Base-by-base conservation (phyloP, 768 basidiomycete species). In the Mycena rebaudengoi region DNA sequence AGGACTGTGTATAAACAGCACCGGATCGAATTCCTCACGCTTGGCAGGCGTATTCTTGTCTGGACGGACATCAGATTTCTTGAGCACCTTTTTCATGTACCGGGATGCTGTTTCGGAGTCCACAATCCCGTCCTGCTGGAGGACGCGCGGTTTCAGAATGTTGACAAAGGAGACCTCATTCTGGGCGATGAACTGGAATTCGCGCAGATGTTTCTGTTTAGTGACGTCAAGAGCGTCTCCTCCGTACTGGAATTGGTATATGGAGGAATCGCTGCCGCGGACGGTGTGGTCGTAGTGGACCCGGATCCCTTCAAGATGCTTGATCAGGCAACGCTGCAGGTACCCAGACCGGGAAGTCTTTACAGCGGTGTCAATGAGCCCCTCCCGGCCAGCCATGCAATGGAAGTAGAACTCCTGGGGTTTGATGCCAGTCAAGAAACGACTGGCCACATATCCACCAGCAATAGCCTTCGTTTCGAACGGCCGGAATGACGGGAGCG, bases 321-420 rank as follows among this genome's bases (percentile, higher is more conserved):
- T 99, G 83, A 99, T 96, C 68, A 99, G 83, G 80, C 98, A 99
- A 46, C 98, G 88, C 75, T 99, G 98, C 20, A 99, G 86, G 76
- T 99, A 99, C 20, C 98, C 98, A 5, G 98, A 99, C 56, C 98
- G 95, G 65, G 92, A 94, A 5, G 98, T 99, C 81, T 99, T 99
- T 75, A 99, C 97, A 35, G 98, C 98, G 6, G 98, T 99, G 73
- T 99, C 98, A 72, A 99, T 99, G 37, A 99, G 86, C 73, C 98
- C 98, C 81, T 99, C 98, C 69, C 98, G 88, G 53, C 98, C 98
- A 60, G 98, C 98, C 98, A 99, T 99, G 74, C 98, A 99, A 79
- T 99, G 98, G 85, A 99, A 99, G 81, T 98, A 99, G 79, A 98
- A 99, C 76, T 99, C 98, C 75, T 99, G 98, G 0, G 98, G 98